Evolutionary conservation across 768 basidiomycete species (phyloP).

Genomic region (Xerocomellus intermedius): DNA sequence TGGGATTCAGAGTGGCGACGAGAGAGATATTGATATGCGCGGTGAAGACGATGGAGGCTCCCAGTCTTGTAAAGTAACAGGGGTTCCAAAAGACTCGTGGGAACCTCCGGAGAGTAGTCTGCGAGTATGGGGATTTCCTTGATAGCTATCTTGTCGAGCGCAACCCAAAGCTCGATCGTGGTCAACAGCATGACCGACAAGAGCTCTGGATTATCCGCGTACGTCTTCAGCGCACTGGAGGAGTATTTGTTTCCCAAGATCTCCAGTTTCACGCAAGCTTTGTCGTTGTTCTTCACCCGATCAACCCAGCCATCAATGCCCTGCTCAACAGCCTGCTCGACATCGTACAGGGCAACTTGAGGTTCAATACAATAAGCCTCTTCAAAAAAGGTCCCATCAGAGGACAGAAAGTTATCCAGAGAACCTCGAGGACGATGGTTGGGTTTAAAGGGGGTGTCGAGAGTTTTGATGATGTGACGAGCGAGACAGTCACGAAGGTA

Average conservation of each 20-base stretch:
- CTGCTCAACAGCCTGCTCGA: constrained; percentile 34
- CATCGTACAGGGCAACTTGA: constrained; percentile 31
- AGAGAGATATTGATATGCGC: constrained; percentile 32
- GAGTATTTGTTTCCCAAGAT: constrained; percentile 29
- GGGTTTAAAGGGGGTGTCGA: neutral
- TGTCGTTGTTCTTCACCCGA: constrained; percentile 1
- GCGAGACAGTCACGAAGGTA: constrained; percentile 29
- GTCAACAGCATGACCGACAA: constrained; percentile 43
- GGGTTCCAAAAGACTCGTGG: constrained; percentile 22
- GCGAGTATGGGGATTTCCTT: constrained; percentile 24
- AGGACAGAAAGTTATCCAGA: neutral
- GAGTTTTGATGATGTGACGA: neutral
- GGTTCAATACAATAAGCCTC: constrained; percentile 7
- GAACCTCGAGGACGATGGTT: constrained; percentile 5
- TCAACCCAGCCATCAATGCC: constrained; percentile 35
- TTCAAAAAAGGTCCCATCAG: constrained; percentile 7
- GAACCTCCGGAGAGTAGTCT: constrained; percentile 35
- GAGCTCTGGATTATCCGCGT: constrained; percentile 36
- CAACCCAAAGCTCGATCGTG: constrained; percentile 36
- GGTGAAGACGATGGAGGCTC: constrained; percentile 28
- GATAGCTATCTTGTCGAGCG: constrained; percentile 28
- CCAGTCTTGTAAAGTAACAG: constrained; percentile 29
- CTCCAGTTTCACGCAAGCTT: constrained; percentile 14
- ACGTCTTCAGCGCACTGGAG: constrained; percentile 22
- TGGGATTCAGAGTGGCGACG: constrained; percentile 23